Conservation (phyloP, 495 filamentous ascomycete species). For the Neurospora pannonica region DNA sequence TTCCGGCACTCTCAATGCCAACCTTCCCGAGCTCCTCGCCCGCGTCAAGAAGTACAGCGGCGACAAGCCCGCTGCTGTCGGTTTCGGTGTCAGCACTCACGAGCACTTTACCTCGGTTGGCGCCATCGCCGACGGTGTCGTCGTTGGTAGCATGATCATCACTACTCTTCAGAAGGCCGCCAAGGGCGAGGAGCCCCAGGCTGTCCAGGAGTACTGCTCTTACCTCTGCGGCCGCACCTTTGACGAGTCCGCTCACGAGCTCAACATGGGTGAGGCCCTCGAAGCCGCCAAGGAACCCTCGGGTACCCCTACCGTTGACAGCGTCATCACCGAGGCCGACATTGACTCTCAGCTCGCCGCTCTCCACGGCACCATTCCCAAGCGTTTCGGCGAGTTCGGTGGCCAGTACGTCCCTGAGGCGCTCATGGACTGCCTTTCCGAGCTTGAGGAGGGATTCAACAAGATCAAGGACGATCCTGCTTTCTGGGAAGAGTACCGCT, state of each 20-base stretch:
- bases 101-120: constrained; percentile 87
- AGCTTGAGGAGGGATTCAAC: constrained; percentile 90
- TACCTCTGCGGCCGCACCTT: constrained; percentile 60
- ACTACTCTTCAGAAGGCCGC: constrained; percentile 64
- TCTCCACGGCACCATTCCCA: constrained; percentile 52
- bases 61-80: constrained; percentile 79
- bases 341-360: constrained; percentile 37
- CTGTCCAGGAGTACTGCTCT: constrained; percentile 78
- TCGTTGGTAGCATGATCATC: constrained; percentile 94
- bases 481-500: constrained; percentile 96
- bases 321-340: constrained; percentile 27
- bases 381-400: constrained; percentile 92
- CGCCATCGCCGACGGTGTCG: constrained; percentile 81
- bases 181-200: constrained; percentile 58
- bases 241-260: constrained; percentile 43
- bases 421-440: constrained; percentile 88
- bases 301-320: constrained; percentile 47
- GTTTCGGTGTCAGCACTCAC: constrained; percentile 90
- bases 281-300: constrained; percentile 42
- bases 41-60: constrained; percentile 91
- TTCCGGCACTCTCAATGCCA: constrained; percentile 66
- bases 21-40: constrained; percentile 68
- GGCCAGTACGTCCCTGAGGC: constrained; percentile 99
- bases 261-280: constrained; percentile 56
- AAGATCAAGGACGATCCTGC: constrained; percentile 70